Base-by-base conservation (phyloP, 2,329 filamentous ascomycete species). In the Pestalotiopsis sp. region DNA sequence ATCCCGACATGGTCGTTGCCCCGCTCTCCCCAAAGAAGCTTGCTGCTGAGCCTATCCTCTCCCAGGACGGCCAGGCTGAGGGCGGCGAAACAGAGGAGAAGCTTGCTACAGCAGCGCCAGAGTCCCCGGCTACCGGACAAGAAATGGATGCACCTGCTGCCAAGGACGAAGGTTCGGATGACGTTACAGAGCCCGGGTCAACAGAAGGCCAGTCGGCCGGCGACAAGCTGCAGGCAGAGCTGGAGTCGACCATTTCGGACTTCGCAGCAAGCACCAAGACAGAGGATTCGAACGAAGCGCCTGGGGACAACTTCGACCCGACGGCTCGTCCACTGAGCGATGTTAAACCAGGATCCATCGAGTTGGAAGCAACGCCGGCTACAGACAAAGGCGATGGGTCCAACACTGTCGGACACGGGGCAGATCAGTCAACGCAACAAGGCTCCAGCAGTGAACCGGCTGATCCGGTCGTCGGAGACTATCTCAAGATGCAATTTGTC, bases 401-500 rank as follows among this genome's bases (percentile, higher is more conserved):
- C 1, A 74, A 77, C 25, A 62, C 76, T 11, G 74, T 76, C 27
- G 74, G 72, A 4, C 76, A 75, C 27, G 72, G 73, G 57, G 59
- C 59, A n/a, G 31, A 20, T 12, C 59, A 62, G 20, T 68, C 71
- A 17, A 70, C 73, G 58, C 25, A 36, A 20, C 64, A 59, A 72
- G 72, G 66, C 63, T 74, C 60, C 67, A 74, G 40, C 23, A 70
- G 72, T 52, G 71, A 69, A 27, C 57, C 63, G n/a, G 36, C 73
- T 9, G 86, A 87, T 40, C 93, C 94, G 2, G 94, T 99, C 25
- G 96, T 99, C 12, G 96, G 96, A 65, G 96, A 99, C 79, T 93
- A 92, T 75, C 84, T 99, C 70, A 99, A 99, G 83, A 95, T 96
- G 80, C 94, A 95, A 82, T 98, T 99, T 82, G 95, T 98, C 27